A percentile compares a stretch with the other conserved stretches of the same genome.
Evolutionary conservation across 148 eudicot species (phyloP).

Genomic region (Agrostemma githago): DNA sequence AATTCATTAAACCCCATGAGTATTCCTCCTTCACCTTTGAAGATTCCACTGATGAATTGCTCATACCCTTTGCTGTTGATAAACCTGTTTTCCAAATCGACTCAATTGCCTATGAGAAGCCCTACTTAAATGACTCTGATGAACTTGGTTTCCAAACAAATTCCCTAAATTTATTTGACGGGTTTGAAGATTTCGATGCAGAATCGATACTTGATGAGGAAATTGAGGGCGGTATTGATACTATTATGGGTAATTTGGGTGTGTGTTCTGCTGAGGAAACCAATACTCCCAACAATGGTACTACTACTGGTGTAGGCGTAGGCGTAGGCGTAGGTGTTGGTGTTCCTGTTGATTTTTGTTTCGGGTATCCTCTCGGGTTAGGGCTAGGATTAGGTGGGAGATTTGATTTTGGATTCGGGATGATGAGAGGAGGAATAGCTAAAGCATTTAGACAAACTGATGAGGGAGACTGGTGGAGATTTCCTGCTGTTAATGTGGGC

Average conservation of each 20-base stretch:
- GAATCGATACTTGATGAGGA: constrained; percentile 94
- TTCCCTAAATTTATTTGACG: constrained; percentile 32
- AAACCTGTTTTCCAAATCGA: constrained; percentile 40
- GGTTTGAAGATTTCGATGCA: constrained; percentile 58
- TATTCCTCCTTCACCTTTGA: constrained; percentile 36
- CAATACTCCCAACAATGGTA: constrained; percentile 22
- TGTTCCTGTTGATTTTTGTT: constrained; percentile 35
- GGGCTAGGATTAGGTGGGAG: constrained; percentile 54
- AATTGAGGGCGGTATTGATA: constrained; percentile 65
- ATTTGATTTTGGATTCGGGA: constrained; percentile 48
- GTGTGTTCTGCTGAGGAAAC: constrained; percentile 34
- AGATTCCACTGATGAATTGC: constrained; percentile 57
- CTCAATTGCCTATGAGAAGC: constrained; percentile 38
- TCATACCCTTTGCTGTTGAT: constrained; percentile 58
- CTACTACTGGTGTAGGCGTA: background rate
- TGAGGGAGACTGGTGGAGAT: constrained; percentile 77
- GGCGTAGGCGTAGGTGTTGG: background rate
- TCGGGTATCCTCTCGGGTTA: constrained; percentile 76
- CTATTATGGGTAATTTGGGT: constrained; percentile 64
- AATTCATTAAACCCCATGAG: constrained; percentile 46
- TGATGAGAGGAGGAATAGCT: constrained; percentile 42
- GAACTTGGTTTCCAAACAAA: constrained; percentile 34
- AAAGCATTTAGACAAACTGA: constrained; percentile 38
- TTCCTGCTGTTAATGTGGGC: constrained; percentile 53
- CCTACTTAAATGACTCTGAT: constrained; percentile 31